phyloP scores from a whole-genome alignment of 441 rosid species.

The Erodium chrysanthum region DNA sequence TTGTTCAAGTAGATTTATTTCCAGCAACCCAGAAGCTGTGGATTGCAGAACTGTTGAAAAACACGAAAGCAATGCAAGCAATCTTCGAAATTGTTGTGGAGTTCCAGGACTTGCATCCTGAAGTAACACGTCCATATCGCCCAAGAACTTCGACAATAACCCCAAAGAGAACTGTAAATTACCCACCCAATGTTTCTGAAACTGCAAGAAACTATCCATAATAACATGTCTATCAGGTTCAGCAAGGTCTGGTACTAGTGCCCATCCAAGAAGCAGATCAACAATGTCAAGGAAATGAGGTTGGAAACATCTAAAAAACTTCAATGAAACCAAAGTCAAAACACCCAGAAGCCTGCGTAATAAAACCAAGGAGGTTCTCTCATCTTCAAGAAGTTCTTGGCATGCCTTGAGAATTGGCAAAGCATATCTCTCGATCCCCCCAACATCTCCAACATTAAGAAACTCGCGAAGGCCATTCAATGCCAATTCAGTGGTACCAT shows the following conservation, averaged over 20 bases:
- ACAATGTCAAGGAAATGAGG: conserved; percentile 89
- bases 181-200: conserved; percentile 94
- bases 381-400: conserved; percentile 90
- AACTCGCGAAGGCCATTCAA: conserved; percentile 77
- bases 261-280: conserved; percentile 98
- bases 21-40: conserved; percentile 92
- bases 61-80: conserved; percentile 92
- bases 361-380: conserved; percentile 79
- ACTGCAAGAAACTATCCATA: conserved; percentile 85
- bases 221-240: conserved; percentile 70
- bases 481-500: conserved; percentile 57
- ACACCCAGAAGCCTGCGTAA: conserved; percentile 53
- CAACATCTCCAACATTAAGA: conserved; percentile 67
- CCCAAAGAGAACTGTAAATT: conserved; percentile 81
- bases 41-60: conserved; percentile 79
- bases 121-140: conserved; percentile 84
- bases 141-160: conserved; percentile 70
- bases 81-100: conserved; percentile 62
- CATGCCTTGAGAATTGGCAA: conserved; percentile 76
- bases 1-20: conserved; percentile 71
- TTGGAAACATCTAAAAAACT: conserved; percentile 66
- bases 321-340: conserved; percentile 65
- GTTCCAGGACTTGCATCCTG: conserved; percentile 76
- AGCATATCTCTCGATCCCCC: conserved; percentile 70
- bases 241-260: conserved; percentile 71